Conservation (phyloP, 2,329 filamentous ascomycete genomes). For the Aschersonia sp. region DNA sequence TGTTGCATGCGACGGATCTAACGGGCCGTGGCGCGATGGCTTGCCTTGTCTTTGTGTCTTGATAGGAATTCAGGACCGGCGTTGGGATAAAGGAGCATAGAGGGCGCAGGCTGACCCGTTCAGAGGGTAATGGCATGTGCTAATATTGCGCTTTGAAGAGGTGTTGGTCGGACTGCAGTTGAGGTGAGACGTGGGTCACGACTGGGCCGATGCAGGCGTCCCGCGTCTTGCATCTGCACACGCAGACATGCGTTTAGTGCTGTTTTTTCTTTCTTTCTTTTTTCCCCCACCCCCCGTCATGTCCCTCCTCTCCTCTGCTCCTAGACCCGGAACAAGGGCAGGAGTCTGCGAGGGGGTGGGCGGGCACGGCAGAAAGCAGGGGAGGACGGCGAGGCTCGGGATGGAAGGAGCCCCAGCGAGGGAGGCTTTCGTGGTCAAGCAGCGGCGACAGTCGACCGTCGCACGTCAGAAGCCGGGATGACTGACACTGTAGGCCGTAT, state of each 20-base stretch:
- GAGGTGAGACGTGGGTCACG: background rate
- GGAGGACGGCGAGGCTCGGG: background rate
- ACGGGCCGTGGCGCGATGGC: background rate
- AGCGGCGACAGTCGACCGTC: no score
- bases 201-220: background rate
- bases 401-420: background rate
- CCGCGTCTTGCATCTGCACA: background rate
- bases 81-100: conserved; percentile 5
- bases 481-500: no score
- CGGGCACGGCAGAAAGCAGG: background rate
- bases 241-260: no score
- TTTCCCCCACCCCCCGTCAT: background rate
- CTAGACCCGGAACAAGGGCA: background rate
- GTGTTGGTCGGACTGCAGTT: background rate
- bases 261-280: background rate
- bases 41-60: conserved; percentile 1
- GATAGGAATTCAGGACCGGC: conserved; percentile 6
- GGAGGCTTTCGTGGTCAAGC: no score
- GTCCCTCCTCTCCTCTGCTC: background rate
- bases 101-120: conserved; percentile 2
- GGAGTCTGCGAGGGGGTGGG: background rate
- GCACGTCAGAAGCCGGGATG: no score
- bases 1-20: background rate
- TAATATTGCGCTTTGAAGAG: conserved; percentile 1
- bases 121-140: conserved; percentile 3